These are phyloP conservation scores for Colletotrichum higginsianum DNA, from an alignment of 2,329 filamentous ascomycete species.

Conservation along the genomic window DNA sequence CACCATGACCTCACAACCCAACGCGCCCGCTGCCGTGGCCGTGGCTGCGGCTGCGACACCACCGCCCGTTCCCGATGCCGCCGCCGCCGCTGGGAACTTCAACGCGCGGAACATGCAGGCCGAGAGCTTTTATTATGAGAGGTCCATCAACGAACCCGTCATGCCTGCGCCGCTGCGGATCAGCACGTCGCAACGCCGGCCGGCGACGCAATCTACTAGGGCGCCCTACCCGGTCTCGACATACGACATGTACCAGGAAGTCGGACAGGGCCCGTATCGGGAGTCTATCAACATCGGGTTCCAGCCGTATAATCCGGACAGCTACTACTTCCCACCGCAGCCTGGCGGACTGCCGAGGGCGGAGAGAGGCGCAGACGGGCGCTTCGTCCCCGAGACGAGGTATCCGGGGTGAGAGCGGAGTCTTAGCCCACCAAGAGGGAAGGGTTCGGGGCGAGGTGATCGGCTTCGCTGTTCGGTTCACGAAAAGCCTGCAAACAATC, in stretches of 20 bases:
- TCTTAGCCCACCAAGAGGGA: too few relatives aligned
- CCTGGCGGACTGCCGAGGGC: constrained; percentile 37
- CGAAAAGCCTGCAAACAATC: not conserved
- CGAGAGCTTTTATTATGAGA: constrained; percentile 38
- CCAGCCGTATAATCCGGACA: constrained; percentile 28
- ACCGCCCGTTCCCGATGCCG: not conserved
- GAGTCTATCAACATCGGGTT: constrained; percentile 38
- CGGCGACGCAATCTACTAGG: not conserved
- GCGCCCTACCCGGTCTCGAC: constrained; percentile 28
- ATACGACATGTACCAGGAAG: constrained; percentile 31
- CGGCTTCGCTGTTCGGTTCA: too few relatives aligned
- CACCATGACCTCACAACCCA: not conserved
- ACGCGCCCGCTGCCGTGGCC: not conserved
- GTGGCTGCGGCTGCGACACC: not conserved
- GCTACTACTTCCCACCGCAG: constrained; percentile 6
- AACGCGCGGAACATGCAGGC: not conserved
- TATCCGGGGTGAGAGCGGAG: not conserved
- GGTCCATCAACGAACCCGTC: constrained; percentile 25
- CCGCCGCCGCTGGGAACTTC: not conserved
- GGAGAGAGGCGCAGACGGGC: constrained; percentile 35
- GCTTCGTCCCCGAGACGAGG: constrained; percentile 12
- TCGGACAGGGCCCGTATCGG: constrained; percentile 33
- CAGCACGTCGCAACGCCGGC: not conserved
- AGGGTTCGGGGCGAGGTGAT: too few relatives aligned
- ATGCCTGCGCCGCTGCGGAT: constrained; percentile 20